A percentile compares a stretch with the other conserved stretches of the same genome.
phyloP scores from a whole-genome alignment of 1,139 yeast species.

The Suhomyces ambrosiae region DNA sequence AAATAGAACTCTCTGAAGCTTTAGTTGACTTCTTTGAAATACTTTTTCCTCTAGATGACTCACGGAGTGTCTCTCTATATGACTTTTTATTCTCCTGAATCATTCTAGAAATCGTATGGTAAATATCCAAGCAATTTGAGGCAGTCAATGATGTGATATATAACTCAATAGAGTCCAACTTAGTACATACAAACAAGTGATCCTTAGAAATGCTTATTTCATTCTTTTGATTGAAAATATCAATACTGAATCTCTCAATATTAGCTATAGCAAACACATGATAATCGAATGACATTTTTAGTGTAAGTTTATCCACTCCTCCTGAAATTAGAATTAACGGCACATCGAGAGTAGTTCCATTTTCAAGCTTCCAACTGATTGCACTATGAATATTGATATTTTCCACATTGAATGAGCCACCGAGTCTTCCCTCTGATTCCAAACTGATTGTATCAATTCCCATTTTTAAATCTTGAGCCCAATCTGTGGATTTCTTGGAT shows the following conservation, averaged over 20 bases:
- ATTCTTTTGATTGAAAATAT: constrained; percentile 70
- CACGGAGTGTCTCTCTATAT: constrained; percentile 70
- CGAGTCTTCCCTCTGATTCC: constrained; percentile 72
- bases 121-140: constrained; percentile 76
- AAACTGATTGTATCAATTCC: constrained; percentile 60
- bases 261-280: constrained; percentile 75
- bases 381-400: constrained; percentile 63
- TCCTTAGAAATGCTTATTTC: constrained; percentile 52
- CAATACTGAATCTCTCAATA: constrained; percentile 51
- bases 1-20: constrained; percentile 9
- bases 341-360: constrained; percentile 47
- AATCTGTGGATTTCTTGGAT: constrained; percentile 64
- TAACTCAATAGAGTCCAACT: constrained; percentile 58
- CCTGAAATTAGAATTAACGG: constrained; percentile 71
- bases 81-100: constrained; percentile 71
- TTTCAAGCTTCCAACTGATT: constrained; percentile 64
- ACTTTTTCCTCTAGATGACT: constrained; percentile 37
- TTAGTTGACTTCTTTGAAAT: constrained; percentile 11
- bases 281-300: constrained; percentile 75
- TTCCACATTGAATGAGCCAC: constrained; percentile 60
- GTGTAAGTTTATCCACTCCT: constrained; percentile 56
- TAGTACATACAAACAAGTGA: constrained; percentile 58
- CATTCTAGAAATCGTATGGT: constrained; percentile 70
- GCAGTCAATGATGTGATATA: constrained; percentile 84
- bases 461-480: constrained; percentile 71